A percentile compares a stretch with the other conserved stretches of the same genome.
Evolutionary conservation across 2,329 filamentous ascomycete species (phyloP).

Genomic region (Pseudopyrenochaeta lycopersici): DNA sequence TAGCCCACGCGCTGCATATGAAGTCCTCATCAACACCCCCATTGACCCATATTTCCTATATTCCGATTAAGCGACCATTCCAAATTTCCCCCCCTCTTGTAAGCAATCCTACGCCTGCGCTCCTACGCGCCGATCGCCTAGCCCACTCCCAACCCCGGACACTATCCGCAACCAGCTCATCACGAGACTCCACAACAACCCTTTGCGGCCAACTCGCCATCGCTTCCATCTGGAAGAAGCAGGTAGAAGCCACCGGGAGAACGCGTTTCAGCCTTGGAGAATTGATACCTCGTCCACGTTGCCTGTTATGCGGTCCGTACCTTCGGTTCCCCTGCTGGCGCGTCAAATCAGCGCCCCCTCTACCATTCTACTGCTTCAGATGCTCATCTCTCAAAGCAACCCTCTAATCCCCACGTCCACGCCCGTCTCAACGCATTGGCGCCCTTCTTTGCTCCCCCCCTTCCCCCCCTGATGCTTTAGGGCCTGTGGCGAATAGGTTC

Average conservation of each 20-base stretch:
- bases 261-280: slow-evolving; percentile 2
- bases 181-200: too few species aligned
- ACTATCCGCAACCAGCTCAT: slow-evolving; percentile 5
- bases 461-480: not conserved
- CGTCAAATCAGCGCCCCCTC: not conserved
- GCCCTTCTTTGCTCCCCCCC: not conserved
- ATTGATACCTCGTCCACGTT: not conserved
- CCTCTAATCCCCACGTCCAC: not conserved
- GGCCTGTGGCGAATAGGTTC: not conserved
- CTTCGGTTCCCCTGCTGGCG: not conserved
- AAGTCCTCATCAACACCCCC: slow-evolving; percentile 3
- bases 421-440: not conserved
- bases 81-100: slow-evolving; percentile 16
- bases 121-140: slow-evolving; percentile 20
- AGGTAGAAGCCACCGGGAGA: slow-evolving; percentile 4
- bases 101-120: slow-evolving; percentile 11
- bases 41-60: slow-evolving; percentile 13
- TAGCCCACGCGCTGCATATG: slow-evolving; percentile 17
- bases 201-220: too few species aligned
- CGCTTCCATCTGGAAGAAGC: slow-evolving; percentile 1
- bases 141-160: not conserved
- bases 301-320: not conserved
- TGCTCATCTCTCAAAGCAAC: not conserved
- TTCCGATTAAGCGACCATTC: slow-evolving; percentile 16
- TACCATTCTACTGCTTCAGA: not conserved